These are phyloP conservation scores for Fraxinus pennsylvanica DNA, from an alignment of 257 asterid genomes.

Conservation along the genomic window DNA sequence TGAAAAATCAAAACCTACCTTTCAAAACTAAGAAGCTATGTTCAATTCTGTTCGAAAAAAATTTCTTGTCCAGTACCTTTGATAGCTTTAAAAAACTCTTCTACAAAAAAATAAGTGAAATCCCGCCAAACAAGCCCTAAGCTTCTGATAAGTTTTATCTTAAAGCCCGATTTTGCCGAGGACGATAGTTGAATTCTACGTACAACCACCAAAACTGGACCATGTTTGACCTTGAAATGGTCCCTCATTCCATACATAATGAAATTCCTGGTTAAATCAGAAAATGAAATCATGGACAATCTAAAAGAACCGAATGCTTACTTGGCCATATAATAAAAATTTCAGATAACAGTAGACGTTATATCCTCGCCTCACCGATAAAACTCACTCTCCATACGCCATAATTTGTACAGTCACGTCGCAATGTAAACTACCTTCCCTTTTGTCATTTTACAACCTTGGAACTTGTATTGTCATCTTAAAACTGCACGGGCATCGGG, in stretches of 20 bases:
- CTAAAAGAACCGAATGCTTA: background rate
- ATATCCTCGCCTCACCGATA: constrained; percentile 34
- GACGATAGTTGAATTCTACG: background rate
- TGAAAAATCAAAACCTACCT: too few relatives aligned
- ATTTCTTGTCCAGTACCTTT: too few relatives aligned
- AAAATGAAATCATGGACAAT: background rate
- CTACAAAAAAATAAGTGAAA: too few relatives aligned
- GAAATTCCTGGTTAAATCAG: background rate
- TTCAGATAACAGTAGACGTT: constrained; percentile 31
- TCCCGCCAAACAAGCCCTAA: too few relatives aligned
- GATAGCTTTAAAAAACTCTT: too few relatives aligned
- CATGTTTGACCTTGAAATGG: background rate
- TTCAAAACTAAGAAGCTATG: too few relatives aligned
- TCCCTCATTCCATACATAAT: background rate
- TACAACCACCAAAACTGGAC: background rate
- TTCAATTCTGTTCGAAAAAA: too few relatives aligned
- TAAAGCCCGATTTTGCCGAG: too few relatives aligned
- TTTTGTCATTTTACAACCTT: constrained; percentile 31
- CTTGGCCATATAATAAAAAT: constrained; percentile 23
- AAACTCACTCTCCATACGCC: constrained; percentile 35
- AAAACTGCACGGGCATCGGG: constrained; percentile 34
- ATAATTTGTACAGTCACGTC: constrained; percentile 40
- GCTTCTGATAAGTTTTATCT: background rate
- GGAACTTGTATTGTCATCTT: background rate
- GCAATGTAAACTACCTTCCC: constrained; percentile 31